Evolutionary conservation across 768 basidiomycete genomes (phyloP), one percentile per base, ranked within the genome.

Genomic region (Ramaria rubella): DNA sequence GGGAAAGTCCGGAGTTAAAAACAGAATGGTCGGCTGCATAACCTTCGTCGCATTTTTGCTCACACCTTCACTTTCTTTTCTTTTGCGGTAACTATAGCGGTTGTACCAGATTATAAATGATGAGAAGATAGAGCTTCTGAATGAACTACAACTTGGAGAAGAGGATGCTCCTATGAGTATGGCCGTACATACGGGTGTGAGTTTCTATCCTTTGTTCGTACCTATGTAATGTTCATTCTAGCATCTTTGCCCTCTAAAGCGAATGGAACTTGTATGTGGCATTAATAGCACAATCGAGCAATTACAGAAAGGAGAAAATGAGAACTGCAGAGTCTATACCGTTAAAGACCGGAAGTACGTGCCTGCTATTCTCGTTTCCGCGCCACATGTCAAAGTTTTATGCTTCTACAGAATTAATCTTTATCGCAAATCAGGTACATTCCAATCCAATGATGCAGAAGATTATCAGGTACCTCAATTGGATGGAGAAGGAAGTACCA

Each of bases 131-230:
- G 72, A 81, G 30, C 70, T 82, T 1, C 66, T 85, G 24, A 69
- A 80, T 62, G 92, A 96, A 68, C 75, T 84, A 48, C 82, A 90
- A 63, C 77, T 99, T 12, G 85, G 81, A 54, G 87, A 83, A 33
- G 94, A 94, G 67, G 96, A 98, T 70, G 89, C 88, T 4, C 94
- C 96, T n/a, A 97, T 94, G 91, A 95, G 93, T 67, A 85, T 97
- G 77, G 85, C 86, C 17, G 79, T 81, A 12, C 72, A 87, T 66
- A 69, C 74, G 8, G 68, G 81, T 71, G 90, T 87, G 68, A 59
- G 71, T 58, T 49, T 14, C 45, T n/a, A 8, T 8, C n/a, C 52
- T 49, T 58, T 30, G 27, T 52, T 31, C 14, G 21, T 38, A 33
- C 34, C 26, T 5, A 8, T 14, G 9, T 42, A 17, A 42, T 42